Percentiles rank a stretch among this genome's conserved stretches.
Conservation (phyloP, 495 filamentous ascomycete genomes). For the Penicillium egyptiacum region DNA sequence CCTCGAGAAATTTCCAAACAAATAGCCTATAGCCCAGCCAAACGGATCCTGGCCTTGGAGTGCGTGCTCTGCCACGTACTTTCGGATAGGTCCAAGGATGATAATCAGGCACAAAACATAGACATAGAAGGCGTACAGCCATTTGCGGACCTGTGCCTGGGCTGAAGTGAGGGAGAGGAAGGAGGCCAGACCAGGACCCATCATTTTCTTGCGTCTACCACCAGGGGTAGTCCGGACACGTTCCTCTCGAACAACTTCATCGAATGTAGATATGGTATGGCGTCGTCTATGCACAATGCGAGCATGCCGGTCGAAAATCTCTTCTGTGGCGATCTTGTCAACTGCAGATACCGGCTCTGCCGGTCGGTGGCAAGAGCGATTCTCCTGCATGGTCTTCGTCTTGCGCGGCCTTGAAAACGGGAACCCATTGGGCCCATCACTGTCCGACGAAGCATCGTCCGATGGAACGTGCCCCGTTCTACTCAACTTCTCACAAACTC, state of each 20-base stretch:
- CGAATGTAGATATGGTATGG: slow-evolving; percentile 53
- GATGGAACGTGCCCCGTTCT: slow-evolving; percentile 28
- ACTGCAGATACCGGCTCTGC: slow-evolving; percentile 21
- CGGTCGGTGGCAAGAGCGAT: slow-evolving; percentile 14
- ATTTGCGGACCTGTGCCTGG: slow-evolving; percentile 75
- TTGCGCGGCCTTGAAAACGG: slow-evolving; percentile 26
- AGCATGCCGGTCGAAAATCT: slow-evolving; percentile 23
- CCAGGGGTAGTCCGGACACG: slow-evolving; percentile 56
- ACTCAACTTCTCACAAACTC: slow-evolving; percentile 46
- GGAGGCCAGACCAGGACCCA: slow-evolving; percentile 64
- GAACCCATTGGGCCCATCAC: slow-evolving; percentile 39
- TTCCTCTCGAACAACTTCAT: slow-evolving; percentile 35
- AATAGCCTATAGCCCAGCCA: slow-evolving; percentile 87
- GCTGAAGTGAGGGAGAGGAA: slow-evolving; percentile 77
- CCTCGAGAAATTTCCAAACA: slow-evolving; percentile 73
- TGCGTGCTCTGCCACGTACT: slow-evolving; percentile 63
- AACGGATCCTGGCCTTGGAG: slow-evolving; percentile 76
- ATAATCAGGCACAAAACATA: slow-evolving; percentile 64
- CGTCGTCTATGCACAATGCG: slow-evolving; percentile 36
- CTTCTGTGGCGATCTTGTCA: slow-evolving; percentile 28
- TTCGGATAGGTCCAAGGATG: slow-evolving; percentile 69
- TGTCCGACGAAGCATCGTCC: slow-evolving; percentile 40
- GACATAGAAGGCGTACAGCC: slow-evolving; percentile 77
- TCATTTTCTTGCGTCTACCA: slow-evolving; percentile 65
- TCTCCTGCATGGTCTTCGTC: slow-evolving; percentile 31